A percentile compares a stretch with the other conserved stretches of the same genome.
Evolutionary conservation across 2,329 filamentous ascomycete species (phyloP).

Genomic region (Boeremia exigua): DNA sequence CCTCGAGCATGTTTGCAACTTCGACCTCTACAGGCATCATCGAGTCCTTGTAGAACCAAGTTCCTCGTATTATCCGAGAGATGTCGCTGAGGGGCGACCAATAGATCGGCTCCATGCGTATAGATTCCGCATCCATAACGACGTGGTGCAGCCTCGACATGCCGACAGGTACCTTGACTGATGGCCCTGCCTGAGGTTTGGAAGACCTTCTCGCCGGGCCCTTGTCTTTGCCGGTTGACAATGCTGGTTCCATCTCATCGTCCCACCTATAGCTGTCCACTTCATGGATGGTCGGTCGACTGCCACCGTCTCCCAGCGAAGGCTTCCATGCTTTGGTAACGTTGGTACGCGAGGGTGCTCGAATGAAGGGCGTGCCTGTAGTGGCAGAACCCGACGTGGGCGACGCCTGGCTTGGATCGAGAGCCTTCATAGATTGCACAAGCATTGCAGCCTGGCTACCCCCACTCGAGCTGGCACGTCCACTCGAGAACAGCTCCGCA

Average conservation of each 20-base stretch:
- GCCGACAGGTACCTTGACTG: slow-evolving; percentile 77
- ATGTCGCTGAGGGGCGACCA: slow-evolving; percentile 95
- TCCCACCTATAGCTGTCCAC: slow-evolving; percentile 59
- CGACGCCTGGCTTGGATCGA: slow-evolving; percentile 39
- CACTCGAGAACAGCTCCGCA: slow-evolving; percentile 33
- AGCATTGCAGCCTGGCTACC: slow-evolving; percentile 29
- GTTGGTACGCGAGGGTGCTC: slow-evolving; percentile 55
- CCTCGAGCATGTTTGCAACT: slow-evolving; percentile 90
- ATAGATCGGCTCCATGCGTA: slow-evolving; percentile 93
- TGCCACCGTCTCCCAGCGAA: slow-evolving; percentile 31
- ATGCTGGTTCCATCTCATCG: slow-evolving; percentile 47
- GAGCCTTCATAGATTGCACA: slow-evolving; percentile 36
- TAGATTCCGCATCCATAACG: slow-evolving; percentile 67
- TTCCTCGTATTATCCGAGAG: slow-evolving; percentile 79
- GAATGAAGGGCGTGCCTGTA: slow-evolving; percentile 59
- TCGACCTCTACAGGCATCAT: slow-evolving; percentile 87
- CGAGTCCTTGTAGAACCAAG: slow-evolving; percentile 97
- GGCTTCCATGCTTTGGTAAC: slow-evolving; percentile 32
- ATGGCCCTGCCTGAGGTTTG: slow-evolving; percentile 44
- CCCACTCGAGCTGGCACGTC: slow-evolving; percentile 32
- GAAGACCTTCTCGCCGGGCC: slow-evolving; percentile 26
- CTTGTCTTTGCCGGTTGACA: slow-evolving; percentile 40
- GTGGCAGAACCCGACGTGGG: slow-evolving; percentile 40
- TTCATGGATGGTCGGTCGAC: slow-evolving; percentile 46
- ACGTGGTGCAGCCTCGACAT: slow-evolving; percentile 90